Conservation (phyloP, 164 flowering plant genomes). For the Kingdonia uniflora region DNA sequence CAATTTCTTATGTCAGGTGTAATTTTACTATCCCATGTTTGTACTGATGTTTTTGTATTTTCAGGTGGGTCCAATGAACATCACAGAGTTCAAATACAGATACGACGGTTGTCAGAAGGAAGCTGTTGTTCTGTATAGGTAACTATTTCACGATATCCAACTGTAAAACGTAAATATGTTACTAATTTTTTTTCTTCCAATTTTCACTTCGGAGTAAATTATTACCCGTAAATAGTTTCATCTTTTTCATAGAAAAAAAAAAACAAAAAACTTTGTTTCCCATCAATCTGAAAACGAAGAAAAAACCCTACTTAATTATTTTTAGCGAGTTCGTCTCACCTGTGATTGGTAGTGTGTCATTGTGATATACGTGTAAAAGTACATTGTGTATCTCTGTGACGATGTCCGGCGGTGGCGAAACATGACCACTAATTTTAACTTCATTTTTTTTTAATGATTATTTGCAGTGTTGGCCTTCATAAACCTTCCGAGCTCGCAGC, state of each 20-base stretch:
- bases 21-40: slow-evolving; percentile 4
- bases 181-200: too few relatives aligned
- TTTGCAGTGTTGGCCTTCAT: slow-evolving; percentile 89
- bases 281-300: neutral
- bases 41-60: slow-evolving; percentile 7
- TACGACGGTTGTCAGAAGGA: slow-evolving; percentile 34
- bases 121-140: slow-evolving; percentile 88
- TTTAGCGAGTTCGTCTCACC: too few relatives aligned
- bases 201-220: too few relatives aligned
- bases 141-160: slow-evolving; percentile 11
- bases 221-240: too few relatives aligned
- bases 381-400: too few relatives aligned
- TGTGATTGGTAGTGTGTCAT: too few relatives aligned
- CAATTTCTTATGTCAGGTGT: neutral
- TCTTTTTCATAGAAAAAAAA: too few relatives aligned
- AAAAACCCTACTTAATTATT: too few relatives aligned
- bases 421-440: neutral
- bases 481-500: slow-evolving; percentile 51
- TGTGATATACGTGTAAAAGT: too few relatives aligned
- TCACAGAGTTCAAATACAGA: slow-evolving; percentile 91
- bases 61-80: slow-evolving; percentile 86
- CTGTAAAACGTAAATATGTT: too few relatives aligned
- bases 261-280: too few relatives aligned
- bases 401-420: too few relatives aligned
- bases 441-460: neutral